Evolutionary conservation across 1,284 basidiomycete species (phyloP), one percentile per base, ranked within the genome.

Genomic region (Tilletia setariae): DNA sequence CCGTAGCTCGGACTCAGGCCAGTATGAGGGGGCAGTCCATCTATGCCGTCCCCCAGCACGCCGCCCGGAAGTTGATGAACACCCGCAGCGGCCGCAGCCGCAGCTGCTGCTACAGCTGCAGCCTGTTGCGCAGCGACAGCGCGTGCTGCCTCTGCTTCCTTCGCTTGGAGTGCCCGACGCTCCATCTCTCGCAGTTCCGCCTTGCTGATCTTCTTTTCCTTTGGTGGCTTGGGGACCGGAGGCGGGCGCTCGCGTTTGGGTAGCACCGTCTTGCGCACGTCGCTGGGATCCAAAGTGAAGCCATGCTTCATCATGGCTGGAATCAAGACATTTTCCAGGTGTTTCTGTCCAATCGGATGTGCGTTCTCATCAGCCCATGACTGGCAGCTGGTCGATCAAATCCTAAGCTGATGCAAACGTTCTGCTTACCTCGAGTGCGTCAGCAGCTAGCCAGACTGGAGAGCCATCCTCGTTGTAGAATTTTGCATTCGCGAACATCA

Each of bases 401-500:
- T 6, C 44, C 19, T 23, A 21, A n/a, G 19, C 19, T 15, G 64
- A 51, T 11, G 25, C 9, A 21, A 3, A 40, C 4, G 4, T 40
- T 11, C 35, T 40, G 35, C 66, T 19, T 59, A 68, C 67, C 21
- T 72, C 67, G 2, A 81, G 74, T 47, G 72, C 74, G 11, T 74
- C 70, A 1, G 80, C 80, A 53, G 80, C 79, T 23, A 74, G 67
- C 78, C 77, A 80, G 25, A 80, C 69, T 2, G 65, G 53, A 19
- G 74, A 72, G 19, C 72, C 68, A 15, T 75, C 74, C 63, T 77
- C 72, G 49, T 80, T 79, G 70, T 73, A 82, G 51, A 72, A 72
- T 67, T 79, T 70, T 13, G 80, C 80, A 66, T 82, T 82, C 72
- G 73, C 72, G 61, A 80, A 73, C 79, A 82, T 82, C 30, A 72